Evolutionary conservation across 306 rosid species (phyloP).

Genomic region (Malus orientalis): DNA sequence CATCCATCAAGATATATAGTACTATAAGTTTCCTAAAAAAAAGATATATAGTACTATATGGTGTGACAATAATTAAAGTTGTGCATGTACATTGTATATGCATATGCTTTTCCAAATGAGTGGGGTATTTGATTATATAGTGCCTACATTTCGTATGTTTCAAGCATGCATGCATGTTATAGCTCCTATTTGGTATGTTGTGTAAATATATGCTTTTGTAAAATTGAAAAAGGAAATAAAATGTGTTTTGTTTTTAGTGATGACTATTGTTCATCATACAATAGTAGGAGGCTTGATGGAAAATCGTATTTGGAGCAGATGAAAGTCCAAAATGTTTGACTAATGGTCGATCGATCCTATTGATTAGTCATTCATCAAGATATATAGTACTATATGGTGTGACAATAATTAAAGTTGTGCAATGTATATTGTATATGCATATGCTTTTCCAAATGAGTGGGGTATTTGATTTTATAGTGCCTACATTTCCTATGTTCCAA

Average conservation of each 20-base stretch:
- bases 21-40: no score
- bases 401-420: no score
- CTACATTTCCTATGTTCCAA: neutral
- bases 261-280: neutral
- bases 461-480: neutral
- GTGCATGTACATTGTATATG: no score
- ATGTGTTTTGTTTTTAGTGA: neutral
- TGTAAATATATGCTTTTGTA: neutral
- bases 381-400: no score
- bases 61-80: no score
- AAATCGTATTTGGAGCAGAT: conserved; percentile 56
- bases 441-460: neutral
- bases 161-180: neutral
- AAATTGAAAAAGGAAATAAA: neutral
- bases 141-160: neutral
- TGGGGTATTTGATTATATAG: neutral
- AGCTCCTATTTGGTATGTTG: neutral
- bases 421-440: no score
- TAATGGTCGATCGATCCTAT: neutral
- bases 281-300: no score
- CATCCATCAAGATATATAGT: no score
- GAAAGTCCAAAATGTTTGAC: conserved; percentile 21
- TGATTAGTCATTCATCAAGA: no score
- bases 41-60: no score
- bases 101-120: neutral